These are phyloP conservation scores for Backusella westeae DNA, from an alignment of 192 early-diverging fungal genomes.

Conservation along the genomic window DNA sequence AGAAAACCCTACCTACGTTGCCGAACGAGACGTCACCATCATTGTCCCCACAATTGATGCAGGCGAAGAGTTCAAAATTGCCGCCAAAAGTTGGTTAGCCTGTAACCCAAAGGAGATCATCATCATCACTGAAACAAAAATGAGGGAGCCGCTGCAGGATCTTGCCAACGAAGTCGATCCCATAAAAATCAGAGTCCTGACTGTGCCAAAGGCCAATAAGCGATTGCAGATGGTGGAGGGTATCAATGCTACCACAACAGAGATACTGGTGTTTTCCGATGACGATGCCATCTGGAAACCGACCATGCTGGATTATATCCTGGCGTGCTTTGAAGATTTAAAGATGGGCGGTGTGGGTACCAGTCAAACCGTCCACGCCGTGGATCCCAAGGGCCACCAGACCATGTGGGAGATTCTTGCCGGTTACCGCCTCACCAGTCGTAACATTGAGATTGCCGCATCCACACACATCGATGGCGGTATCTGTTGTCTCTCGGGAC, in stretches of 20 bases:
- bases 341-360: conserved; percentile 72
- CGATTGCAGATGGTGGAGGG: conserved; percentile 69
- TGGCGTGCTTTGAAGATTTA: conserved; percentile 68
- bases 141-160: conserved; percentile 47
- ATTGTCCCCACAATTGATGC: conserved; percentile 72
- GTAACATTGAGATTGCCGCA: conserved; percentile 70
- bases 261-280: conserved; percentile 66
- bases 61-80: conserved; percentile 68
- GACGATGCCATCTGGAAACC: conserved; percentile 68
- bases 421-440: conserved; percentile 63
- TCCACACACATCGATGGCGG: conserved; percentile 74
- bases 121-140: conserved; percentile 61
- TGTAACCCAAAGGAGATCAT: conserved; percentile 67
- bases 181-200: conserved; percentile 47
- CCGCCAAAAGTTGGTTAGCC: conserved; percentile 62
- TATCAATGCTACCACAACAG: conserved; percentile 57
- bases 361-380: conserved; percentile 55
- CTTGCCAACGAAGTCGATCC: conserved; percentile 62
- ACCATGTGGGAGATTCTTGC: conserved; percentile 72
- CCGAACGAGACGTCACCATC: conserved; percentile 64
- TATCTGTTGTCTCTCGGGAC: conserved; percentile 67
- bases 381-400: conserved; percentile 48
- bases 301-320: conserved; percentile 57
- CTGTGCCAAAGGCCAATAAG: conserved; percentile 59
- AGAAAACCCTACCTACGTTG: conserved; percentile 48